Evolutionary conservation across 108 stramenopile species (phyloP).

Genomic region (Poteriospumella lacustris): DNA sequence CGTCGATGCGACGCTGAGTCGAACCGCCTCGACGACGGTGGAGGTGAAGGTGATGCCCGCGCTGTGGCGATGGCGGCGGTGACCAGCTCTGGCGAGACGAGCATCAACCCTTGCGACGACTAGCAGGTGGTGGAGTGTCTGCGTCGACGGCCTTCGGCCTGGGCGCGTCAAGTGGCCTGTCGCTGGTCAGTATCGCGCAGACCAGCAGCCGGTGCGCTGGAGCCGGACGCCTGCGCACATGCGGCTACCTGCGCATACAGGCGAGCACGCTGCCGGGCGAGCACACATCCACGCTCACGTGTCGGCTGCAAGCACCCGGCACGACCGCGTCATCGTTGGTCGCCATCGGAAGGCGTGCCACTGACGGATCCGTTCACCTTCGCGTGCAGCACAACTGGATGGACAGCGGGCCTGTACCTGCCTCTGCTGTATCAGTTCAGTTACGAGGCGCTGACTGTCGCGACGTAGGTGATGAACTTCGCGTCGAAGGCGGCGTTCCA

Average conservation of each 20-base stretch:
- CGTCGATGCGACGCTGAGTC: not conserved
- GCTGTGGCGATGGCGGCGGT: not conserved
- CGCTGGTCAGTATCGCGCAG: not conserved
- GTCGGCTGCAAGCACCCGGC: not conserved
- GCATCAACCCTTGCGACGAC: too few relatives aligned
- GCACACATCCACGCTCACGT: not conserved
- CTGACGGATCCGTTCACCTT: constrained; percentile 6
- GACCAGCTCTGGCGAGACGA: too few relatives aligned
- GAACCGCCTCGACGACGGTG: not conserved
- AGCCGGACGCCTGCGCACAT: too few relatives aligned
- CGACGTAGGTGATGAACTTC: not conserved
- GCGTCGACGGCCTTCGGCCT: not conserved
- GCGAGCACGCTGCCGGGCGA: not conserved
- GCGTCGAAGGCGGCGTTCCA: not conserved
- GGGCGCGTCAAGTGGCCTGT: not conserved
- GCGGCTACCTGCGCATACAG: not conserved
- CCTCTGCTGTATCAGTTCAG: constrained; percentile 5
- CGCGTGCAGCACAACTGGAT: not conserved
- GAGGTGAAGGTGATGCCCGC: not conserved
- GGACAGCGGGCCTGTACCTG: not conserved
- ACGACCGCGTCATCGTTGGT: not conserved
- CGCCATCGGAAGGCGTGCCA: not conserved
- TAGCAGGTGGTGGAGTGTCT: not conserved
- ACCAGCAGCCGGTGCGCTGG: too few relatives aligned
- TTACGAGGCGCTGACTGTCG: not conserved